A percentile compares a stretch with the other conserved stretches of the same genome.
These are phyloP conservation scores for Raffaelea ambrosiae DNA, from an alignment of 2,329 filamentous ascomycete species.

Conservation along the genomic window DNA sequence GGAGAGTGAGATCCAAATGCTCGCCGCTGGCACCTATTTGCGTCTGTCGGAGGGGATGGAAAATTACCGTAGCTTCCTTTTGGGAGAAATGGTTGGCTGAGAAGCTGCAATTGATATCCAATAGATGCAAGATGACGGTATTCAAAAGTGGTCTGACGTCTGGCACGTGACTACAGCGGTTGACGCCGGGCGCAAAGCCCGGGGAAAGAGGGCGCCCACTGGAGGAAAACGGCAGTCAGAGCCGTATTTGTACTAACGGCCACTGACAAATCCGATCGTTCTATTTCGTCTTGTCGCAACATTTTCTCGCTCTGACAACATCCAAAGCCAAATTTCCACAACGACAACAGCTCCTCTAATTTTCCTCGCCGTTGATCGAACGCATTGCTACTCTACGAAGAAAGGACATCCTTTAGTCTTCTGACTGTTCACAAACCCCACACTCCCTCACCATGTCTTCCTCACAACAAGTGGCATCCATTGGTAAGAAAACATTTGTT, in stretches of 20 bases:
- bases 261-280: constrained; percentile 6
- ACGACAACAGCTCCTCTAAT: too few relatives aligned
- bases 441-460: constrained; percentile 18
- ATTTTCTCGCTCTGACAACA: too few relatives aligned
- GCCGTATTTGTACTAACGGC: too few relatives aligned
- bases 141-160: too few relatives aligned
- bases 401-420: too few relatives aligned
- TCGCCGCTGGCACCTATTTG: constrained; percentile 70
- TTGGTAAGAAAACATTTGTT: constrained; percentile 17
- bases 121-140: too few relatives aligned
- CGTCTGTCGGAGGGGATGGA: constrained; percentile 74
- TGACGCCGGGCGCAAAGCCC: constrained; percentile 1
- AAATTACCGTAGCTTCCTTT: constrained; percentile 66
- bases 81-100: constrained; percentile 55
- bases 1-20: constrained; percentile 69
- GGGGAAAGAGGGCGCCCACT: too few relatives aligned
- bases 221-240: too few relatives aligned
- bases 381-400: too few relatives aligned
- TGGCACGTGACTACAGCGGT: constrained; percentile 1
- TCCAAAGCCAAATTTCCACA: too few relatives aligned
- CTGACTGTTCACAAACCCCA: background rate
- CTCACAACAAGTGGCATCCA: constrained; percentile 14
- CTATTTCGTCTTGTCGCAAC: too few relatives aligned
- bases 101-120: background rate
- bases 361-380: too few relatives aligned